These are phyloP conservation scores for Apiotrichum siamense DNA, from an alignment of 1,284 basidiomycete genomes.

Conservation along the genomic window DNA sequence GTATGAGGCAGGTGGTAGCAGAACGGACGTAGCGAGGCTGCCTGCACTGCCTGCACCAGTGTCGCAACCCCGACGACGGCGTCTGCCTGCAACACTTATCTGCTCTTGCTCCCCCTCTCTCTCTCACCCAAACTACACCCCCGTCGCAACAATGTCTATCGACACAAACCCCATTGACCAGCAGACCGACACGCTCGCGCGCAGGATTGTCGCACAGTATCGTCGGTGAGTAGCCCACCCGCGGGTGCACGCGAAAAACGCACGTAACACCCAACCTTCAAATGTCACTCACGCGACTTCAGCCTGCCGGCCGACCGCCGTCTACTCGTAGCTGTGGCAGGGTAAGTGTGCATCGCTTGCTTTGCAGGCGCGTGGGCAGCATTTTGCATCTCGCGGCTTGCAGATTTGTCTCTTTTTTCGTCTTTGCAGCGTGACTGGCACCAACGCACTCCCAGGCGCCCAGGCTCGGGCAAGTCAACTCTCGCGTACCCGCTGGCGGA, in stretches of 20 bases:
- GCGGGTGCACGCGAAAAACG: background rate
- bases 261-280: background rate
- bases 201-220: slow-evolving; percentile 13
- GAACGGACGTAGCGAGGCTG: too few relatives aligned
- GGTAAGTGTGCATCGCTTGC: slow-evolving; percentile 14
- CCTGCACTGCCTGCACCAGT: background rate
- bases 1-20: too few relatives aligned
- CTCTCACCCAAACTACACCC: background rate
- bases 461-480: slow-evolving; percentile 52
- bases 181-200: slow-evolving; percentile 13
- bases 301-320: slow-evolving; percentile 54
- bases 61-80: too few relatives aligned
- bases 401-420: too few relatives aligned
- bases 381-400: too few relatives aligned
- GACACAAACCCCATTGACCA: slow-evolving; percentile 8
- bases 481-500: slow-evolving; percentile 47
- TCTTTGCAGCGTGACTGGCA: too few relatives aligned
- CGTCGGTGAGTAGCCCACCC: slow-evolving; percentile 1
- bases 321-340: slow-evolving; percentile 57
- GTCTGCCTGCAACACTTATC: background rate
- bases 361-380: too few relatives aligned
- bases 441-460: too few relatives aligned
- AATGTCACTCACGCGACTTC: slow-evolving; percentile 5
- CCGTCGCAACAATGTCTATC: background rate
- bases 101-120: background rate